Base-by-base conservation (phyloP, 2,329 filamentous ascomycete genomes). In the Microdochium paspali region DNA sequence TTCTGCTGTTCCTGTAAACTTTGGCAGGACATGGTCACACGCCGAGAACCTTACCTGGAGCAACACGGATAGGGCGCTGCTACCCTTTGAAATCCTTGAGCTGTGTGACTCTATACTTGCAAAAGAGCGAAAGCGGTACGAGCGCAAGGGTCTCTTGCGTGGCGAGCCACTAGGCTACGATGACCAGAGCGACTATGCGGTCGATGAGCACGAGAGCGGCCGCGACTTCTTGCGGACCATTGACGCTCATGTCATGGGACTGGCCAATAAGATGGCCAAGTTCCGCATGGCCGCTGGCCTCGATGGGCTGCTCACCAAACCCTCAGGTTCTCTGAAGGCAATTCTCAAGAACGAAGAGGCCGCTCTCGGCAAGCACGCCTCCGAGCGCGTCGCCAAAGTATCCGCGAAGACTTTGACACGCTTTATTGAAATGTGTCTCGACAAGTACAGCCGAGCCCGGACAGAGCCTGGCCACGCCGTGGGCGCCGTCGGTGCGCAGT, bases 391-490 rank as follows among this genome's bases (percentile, higher is more conserved):
- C 4, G 86, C 86, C 49, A 96, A 95, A 65, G 77, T 97, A 21
- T 94, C 93, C 0, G 68, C 79, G 39, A 76, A 71, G 1, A 91
- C 89, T 0, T 71, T 97, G 15, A 71, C 76, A 40, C 72, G 77
- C 1, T 98, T 97, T 65, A 82, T 98, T 56, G 72, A 76, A 24
- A 73, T 91, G 31, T 97, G 91, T 61, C 71, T 97, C 45, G 80
- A 82, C 56, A 97, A 97, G 65, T 96, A 95, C 66, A 85, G 89
- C 56, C 87, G 84, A 64, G 91, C 91, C 1, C 87, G 89, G 54
- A 87, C 95, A 20, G 90, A 98, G 63, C 90, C 93, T 12, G 93
- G 93, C 2, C 91, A 97, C 61, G 90, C 93, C 4, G 93, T 98
- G 1, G 93, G 93, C 52, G 93, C 93, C 15, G 90, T 97, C 31